A percentile compares a stretch with the other conserved stretches of the same genome.
Conservation (phyloP, 2,329 filamentous ascomycete genomes). For the Zymoseptoria pseudotritici region DNA sequence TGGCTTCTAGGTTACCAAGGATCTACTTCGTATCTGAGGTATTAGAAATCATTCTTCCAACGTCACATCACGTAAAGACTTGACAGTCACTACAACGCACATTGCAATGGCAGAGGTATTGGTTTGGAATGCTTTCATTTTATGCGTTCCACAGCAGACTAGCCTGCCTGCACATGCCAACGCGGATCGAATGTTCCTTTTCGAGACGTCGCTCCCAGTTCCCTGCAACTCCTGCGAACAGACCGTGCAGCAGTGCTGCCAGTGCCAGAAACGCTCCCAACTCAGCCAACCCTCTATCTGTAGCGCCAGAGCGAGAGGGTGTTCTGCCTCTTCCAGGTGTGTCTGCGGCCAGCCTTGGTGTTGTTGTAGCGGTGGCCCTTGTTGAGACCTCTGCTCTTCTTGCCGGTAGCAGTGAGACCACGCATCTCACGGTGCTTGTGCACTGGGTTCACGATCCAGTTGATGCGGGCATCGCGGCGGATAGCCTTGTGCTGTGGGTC, state of each 20-base stretch:
- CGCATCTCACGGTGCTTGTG: conserved; percentile 99
- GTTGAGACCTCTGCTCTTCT: conserved; percentile 99
- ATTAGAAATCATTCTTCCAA: background rate
- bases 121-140: background rate
- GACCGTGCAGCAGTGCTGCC: conserved; percentile 9
- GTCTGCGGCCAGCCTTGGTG: conserved; percentile 91
- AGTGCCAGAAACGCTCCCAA: conserved; percentile 4
- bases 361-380: conserved; percentile 99
- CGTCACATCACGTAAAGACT: background rate
- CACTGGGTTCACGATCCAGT: conserved; percentile 99
- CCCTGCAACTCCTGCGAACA: conserved; percentile 14
- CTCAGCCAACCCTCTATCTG: conserved; percentile 54
- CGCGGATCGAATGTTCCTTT: background rate
- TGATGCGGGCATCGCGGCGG: conserved; percentile 97
- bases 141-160: background rate
- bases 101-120: background rate
- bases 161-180: background rate
- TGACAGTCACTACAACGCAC: background rate
- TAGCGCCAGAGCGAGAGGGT: conserved; percentile 98
- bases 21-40: background rate
- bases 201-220: conserved; percentile 11
- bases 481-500: conserved; percentile 99
- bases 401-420: conserved; percentile 96
- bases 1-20: background rate
- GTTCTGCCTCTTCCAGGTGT: conserved; percentile 99